These are phyloP conservation scores for Meredithiella fracta DNA, from an alignment of 2,329 filamentous ascomycete genomes.

Conservation along the genomic window DNA sequence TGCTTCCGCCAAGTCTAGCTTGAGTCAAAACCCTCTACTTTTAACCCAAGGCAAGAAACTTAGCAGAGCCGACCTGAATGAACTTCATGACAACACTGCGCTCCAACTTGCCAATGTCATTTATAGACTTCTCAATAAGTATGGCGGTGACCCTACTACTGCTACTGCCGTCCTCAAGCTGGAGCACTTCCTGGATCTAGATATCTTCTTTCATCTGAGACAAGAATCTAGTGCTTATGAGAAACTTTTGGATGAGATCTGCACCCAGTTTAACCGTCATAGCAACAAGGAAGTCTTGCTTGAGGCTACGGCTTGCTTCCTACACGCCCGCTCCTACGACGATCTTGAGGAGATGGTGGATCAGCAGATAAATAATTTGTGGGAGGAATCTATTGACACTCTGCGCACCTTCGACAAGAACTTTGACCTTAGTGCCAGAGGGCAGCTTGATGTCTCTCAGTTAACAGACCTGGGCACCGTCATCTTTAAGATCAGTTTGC, in stretches of 20 bases:
- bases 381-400: conserved; percentile 66
- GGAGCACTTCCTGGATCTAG: conserved; percentile 71
- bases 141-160: conserved; percentile 73
- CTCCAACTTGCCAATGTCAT: conserved; percentile 63
- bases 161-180: conserved; percentile 73
- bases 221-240: conserved; percentile 71
- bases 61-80: conserved; percentile 46
- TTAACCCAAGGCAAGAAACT: conserved; percentile 30
- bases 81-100: conserved; percentile 63
- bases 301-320: conserved; percentile 65
- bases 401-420: conserved; percentile 56
- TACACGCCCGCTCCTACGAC: conserved; percentile 73
- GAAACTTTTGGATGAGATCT: conserved; percentile 74
- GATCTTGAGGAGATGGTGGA: conserved; percentile 78
- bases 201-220: conserved; percentile 74
- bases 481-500: conserved; percentile 62
- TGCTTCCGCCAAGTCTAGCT: conserved; percentile 58
- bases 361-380: conserved; percentile 61
- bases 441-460: conserved; percentile 46
- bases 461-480: conserved; percentile 58
- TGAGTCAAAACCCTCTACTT: conserved; percentile 32
- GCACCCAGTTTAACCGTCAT: conserved; percentile 86
- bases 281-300: conserved; percentile 70
- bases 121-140: conserved; percentile 79
- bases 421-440: conserved; percentile 54